Conservation (phyloP, 164 flowering plant genomes). For the Taxillus chinensis region DNA sequence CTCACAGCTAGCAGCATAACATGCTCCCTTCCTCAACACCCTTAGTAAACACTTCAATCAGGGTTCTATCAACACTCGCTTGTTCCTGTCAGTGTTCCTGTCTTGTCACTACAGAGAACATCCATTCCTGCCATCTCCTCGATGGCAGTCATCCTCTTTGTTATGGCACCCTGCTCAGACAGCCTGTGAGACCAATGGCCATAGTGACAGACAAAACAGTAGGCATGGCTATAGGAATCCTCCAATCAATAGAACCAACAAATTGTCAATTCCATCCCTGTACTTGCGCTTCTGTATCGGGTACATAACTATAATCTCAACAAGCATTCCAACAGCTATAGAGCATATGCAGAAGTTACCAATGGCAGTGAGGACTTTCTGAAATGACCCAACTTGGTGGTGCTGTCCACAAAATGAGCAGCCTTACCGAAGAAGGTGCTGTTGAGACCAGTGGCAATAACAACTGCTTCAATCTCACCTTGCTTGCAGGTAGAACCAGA, state of each 20-base stretch:
- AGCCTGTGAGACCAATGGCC: constrained; percentile 6
- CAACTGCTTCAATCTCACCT: constrained; percentile 4
- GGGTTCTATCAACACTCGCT: constrained; percentile 1
- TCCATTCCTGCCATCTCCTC: constrained; percentile 6
- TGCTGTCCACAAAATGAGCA: constrained; percentile 5
- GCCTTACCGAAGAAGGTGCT: constrained; percentile 5
- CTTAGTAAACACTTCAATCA: background rate
- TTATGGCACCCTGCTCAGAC: constrained; percentile 2
- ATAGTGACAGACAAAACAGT: constrained; percentile 3
- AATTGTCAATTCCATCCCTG: constrained; percentile 4
- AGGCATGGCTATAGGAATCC: constrained; percentile 2
- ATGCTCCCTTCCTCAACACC: background rate
- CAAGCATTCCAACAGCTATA: constrained; percentile 3
- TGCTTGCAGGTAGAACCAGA: constrained; percentile 4
- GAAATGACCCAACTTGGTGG: background rate
- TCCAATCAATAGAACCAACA: constrained; percentile 2
- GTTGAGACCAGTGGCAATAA: constrained; percentile 1
- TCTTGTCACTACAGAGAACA: constrained; percentile 3
- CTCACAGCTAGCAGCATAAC: constrained; percentile 1
- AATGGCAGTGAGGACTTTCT: constrained; percentile 3
- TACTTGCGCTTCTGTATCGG: background rate
- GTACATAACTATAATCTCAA: constrained; percentile 2
- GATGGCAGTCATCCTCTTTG: constrained; percentile 4
- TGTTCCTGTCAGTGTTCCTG: constrained; percentile 1
- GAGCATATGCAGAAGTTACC: constrained; percentile 3